Percentiles rank a stretch among this genome's conserved stretches.
Conservation (phyloP, 805 yeast species). For the Vanderwaltozyma verrucispora region DNA sequence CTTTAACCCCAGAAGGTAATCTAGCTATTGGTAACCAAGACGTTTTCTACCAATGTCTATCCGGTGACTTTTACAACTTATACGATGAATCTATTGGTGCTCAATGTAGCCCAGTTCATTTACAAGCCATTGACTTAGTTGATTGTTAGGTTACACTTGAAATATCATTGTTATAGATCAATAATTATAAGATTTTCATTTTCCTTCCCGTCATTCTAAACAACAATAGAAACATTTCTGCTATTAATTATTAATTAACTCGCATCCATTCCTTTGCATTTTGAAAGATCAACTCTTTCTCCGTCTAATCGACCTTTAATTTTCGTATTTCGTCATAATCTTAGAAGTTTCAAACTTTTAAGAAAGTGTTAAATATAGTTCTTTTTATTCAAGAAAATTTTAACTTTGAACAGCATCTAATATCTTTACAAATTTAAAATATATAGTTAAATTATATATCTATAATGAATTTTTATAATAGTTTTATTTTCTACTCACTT, state of each 20-base stretch:
- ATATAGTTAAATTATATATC: too few relatives aligned
- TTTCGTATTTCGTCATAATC: too few relatives aligned
- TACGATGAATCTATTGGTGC: slow-evolving; percentile 44
- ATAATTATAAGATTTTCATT: not conserved
- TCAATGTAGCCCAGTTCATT: slow-evolving; percentile 47
- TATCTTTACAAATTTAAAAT: too few relatives aligned
- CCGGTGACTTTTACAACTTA: slow-evolving; percentile 58
- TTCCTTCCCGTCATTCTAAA: slow-evolving; percentile 1
- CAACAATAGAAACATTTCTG: not conserved
- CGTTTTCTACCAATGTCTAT: slow-evolving; percentile 51
- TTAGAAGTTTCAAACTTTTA: too few relatives aligned
- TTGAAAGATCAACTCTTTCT: not conserved
- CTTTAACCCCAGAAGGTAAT: slow-evolving; percentile 38
- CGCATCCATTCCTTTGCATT: slow-evolving; percentile 3
- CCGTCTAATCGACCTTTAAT: not conserved
- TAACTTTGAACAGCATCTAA: too few relatives aligned
- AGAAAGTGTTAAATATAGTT: too few relatives aligned
- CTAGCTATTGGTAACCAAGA: slow-evolving; percentile 46
- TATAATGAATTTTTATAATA: too few relatives aligned
- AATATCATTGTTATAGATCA: not conserved
- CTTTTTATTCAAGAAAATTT: too few relatives aligned
- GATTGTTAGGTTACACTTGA: slow-evolving; percentile 15
- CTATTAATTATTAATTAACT: not conserved
- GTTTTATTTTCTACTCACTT: too few relatives aligned
- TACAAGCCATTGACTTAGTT: slow-evolving; percentile 41